phyloP scores from a whole-genome alignment of 2,329 filamentous ascomycete species.

The Drechslerella stenobrocha region DNA sequence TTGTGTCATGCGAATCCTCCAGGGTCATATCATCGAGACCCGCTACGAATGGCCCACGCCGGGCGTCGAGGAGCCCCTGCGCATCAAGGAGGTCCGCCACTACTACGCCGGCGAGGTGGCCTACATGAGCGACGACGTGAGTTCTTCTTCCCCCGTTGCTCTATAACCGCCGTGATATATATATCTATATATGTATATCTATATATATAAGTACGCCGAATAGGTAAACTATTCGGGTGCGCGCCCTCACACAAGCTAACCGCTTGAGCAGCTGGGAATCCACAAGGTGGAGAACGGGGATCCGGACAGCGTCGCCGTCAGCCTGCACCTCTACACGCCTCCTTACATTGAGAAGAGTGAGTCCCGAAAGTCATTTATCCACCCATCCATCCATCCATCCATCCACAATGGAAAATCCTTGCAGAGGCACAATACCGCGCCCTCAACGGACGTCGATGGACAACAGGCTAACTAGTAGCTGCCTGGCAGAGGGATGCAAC shows the following conservation, averaged over 20 bases:
- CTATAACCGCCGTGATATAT: too few relatives aligned
- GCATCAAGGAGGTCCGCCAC: constrained; percentile 60
- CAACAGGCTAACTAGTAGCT: too few relatives aligned
- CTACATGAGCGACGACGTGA: constrained; percentile 66
- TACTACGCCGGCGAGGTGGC: constrained; percentile 64
- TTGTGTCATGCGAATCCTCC: constrained; percentile 60
- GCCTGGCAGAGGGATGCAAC: constrained; percentile 61
- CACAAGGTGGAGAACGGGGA: constrained; percentile 66
- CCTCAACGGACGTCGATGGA: too few relatives aligned
- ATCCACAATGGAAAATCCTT: not conserved
- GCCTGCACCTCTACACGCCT: constrained; percentile 66
- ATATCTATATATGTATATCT: not conserved
- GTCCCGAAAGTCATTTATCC: constrained; percentile 7
- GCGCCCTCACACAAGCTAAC: not conserved
- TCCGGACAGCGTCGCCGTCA: constrained; percentile 63
- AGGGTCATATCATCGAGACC: constrained; percentile 65
- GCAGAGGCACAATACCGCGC: not conserved
- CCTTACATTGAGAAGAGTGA: constrained; percentile 64
- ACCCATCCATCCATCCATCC: not conserved
- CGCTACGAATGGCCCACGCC: constrained; percentile 64
- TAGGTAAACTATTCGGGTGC: not conserved
- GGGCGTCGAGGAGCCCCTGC: constrained; percentile 58
- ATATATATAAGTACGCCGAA: not conserved
- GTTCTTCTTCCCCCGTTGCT: constrained; percentile 30
- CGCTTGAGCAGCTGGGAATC: constrained; percentile 58